Evolutionary conservation across 129 eudicot genomes (phyloP).

Genomic region (Logfia minima): DNA sequence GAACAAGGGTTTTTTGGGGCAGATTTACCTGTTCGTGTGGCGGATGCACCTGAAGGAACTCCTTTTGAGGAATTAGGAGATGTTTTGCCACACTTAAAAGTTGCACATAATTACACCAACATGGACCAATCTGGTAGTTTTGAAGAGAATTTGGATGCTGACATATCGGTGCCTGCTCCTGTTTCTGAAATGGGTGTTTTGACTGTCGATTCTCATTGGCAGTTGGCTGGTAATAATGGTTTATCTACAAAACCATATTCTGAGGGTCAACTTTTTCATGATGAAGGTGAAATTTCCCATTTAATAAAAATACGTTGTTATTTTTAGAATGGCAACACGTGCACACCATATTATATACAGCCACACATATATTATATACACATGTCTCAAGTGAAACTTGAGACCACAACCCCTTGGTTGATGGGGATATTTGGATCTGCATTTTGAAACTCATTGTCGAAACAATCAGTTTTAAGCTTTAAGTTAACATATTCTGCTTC

Average conservation of each 20-base stretch:
- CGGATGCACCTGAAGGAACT: constrained; percentile 70
- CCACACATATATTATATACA: no score
- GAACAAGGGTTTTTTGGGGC: constrained; percentile 92
- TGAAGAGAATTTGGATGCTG: constrained; percentile 38
- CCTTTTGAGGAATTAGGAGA: constrained; percentile 76
- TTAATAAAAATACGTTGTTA: no score
- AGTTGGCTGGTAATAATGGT: constrained; percentile 46
- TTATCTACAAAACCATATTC: constrained; percentile 40
- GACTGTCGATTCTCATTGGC: constrained; percentile 52
- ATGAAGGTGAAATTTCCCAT: constrained; percentile 57
- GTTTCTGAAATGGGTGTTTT: constrained; percentile 40
- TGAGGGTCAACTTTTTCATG: constrained; percentile 49
- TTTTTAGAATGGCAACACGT: no score
- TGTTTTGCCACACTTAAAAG: constrained; percentile 66
- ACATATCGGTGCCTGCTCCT: constrained; percentile 23
- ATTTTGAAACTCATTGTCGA: no score
- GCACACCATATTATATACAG: no score
- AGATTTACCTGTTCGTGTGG: constrained; percentile 77
- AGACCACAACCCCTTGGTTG: no score
- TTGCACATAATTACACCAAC: constrained; percentile 38
- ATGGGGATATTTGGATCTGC: background rate
- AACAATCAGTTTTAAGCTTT: background rate
- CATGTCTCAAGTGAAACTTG: no score
- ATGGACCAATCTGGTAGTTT: constrained; percentile 14
- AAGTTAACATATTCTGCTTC: background rate